Percentiles rank a stretch among this genome's conserved stretches.
phyloP scores from a whole-genome alignment of 2,329 filamentous ascomycete species.

The Nemania serpens region DNA sequence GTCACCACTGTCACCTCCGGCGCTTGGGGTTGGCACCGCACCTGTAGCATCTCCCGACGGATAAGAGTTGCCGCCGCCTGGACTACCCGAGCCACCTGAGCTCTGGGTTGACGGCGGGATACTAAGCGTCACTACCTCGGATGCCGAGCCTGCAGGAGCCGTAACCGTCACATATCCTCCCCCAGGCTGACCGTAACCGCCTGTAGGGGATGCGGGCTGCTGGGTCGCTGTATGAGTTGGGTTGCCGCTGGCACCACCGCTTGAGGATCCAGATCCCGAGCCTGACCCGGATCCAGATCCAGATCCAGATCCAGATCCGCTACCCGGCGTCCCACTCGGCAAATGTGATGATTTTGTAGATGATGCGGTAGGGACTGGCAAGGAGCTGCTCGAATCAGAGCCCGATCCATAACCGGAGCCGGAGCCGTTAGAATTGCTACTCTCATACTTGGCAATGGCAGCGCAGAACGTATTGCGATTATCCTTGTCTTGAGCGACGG shows the following conservation, averaged over 20 bases:
- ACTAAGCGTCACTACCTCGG: constrained; percentile 24
- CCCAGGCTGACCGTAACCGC: constrained; percentile 33
- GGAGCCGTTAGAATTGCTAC: constrained; percentile 13
- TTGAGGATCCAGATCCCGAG: neutral
- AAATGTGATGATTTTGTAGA: constrained; percentile 8
- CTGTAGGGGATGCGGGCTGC: constrained; percentile 28
- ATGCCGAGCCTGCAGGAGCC: constrained; percentile 8
- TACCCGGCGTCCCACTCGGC: constrained; percentile 7
- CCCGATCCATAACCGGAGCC: constrained; percentile 23
- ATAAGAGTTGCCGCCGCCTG: constrained; percentile 16
- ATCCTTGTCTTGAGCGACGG: constrained; percentile 59
- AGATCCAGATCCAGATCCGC: neutral
- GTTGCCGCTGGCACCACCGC: constrained; percentile 16
- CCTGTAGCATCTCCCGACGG: constrained; percentile 19
- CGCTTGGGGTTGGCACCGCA: constrained; percentile 9
- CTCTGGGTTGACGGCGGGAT: constrained; percentile 20
- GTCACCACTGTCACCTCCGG: constrained; percentile 14
- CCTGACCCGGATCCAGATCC: constrained; percentile 4
- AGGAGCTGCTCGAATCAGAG: constrained; percentile 21
- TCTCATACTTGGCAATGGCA: constrained; percentile 59
- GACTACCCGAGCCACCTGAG: neutral
- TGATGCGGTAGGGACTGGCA: constrained; percentile 12
- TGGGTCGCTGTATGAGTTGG: constrained; percentile 23
- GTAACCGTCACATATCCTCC: constrained; percentile 22
- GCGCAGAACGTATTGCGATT: constrained; percentile 71